Evolutionary conservation across 331 rosid genomes (phyloP), one percentile per base, ranked within the genome.

Genomic region (Erythrophleum ivorense): DNA sequence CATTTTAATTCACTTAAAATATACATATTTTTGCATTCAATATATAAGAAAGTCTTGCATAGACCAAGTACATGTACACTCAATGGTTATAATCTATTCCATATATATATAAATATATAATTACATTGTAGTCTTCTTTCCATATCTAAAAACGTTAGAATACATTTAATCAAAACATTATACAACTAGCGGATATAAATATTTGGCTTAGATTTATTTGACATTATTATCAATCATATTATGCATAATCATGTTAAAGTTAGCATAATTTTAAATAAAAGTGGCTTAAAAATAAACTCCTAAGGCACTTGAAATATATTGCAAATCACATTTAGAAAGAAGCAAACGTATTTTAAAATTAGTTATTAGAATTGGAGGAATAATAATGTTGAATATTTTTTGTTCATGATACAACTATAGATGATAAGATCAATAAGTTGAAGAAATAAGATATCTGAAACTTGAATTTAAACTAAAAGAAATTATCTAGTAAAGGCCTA

Each of bases 391-490:
- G 1, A 24, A 90, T 83, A 73, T n/a, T 77, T 82, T 16, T 52
- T 21, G 69, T 71, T 50, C 60, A 62, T 8, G 71, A 72, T 29
- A 73, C 38, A 14, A 24, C 59, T 54, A 53, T 16, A 18, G 24
- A 65, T 33, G 21, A 16, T 68, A 48, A 73, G 75, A n/a, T 71
- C 31, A 41, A 29, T 2, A 21, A 80, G 65, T 40, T 63, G 73
- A 50, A 66, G 16, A 21, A 58, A 9, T 2, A 58, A 9, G 3
- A 29, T 24, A 24, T 82, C 13, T 72, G 7, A 3, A 46, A 58
- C 59, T 13, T 33, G 36, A 78, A 59, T 65, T 66, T 31, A 40
- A 62, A 78, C 77, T 55, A 34, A 82, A 58, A 60, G 73, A 69
- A 66, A 81, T 40, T 81, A 63, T 50, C 70, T 49, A 7, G 40